phyloP scores from a whole-genome alignment of 495 filamentous ascomycete species.

The Terfezia claveryi region DNA sequence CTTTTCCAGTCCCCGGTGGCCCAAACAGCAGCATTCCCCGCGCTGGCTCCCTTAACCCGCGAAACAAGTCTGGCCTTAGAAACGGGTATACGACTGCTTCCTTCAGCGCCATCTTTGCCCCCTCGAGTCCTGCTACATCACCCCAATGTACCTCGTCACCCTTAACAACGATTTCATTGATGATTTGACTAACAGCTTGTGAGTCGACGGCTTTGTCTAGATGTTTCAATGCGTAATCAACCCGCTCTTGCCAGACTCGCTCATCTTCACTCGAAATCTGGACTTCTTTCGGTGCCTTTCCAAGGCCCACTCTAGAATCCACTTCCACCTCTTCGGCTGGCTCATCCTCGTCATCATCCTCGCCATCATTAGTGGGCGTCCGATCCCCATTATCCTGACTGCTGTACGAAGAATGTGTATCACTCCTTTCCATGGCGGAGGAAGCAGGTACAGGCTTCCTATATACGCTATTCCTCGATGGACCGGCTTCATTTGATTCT shows the following conservation, averaged over 20 bases:
- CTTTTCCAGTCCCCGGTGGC: slow-evolving; percentile 63
- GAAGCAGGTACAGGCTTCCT: too few species aligned
- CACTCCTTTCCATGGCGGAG: too few species aligned
- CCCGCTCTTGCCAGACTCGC: slow-evolving; percentile 25
- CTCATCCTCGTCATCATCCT: background rate
- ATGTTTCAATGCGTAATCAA: slow-evolving; percentile 46
- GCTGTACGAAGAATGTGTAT: too few species aligned
- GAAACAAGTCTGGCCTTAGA: slow-evolving; percentile 84
- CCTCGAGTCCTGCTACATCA: slow-evolving; percentile 77
- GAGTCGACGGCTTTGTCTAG: slow-evolving; percentile 64
- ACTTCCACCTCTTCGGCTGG: background rate
- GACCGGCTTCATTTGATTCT: too few species aligned
- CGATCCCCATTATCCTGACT: too few species aligned
- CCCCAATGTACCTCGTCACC: slow-evolving; percentile 92
- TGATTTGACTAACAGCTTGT: slow-evolving; percentile 63
- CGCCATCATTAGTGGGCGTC: background rate
- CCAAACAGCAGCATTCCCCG: slow-evolving; percentile 93
- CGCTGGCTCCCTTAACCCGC: slow-evolving; percentile 82
- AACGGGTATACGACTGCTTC: slow-evolving; percentile 97
- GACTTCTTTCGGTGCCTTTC: too few species aligned
- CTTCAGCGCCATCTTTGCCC: slow-evolving; percentile 78
- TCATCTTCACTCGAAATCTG: background rate
- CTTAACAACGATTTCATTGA: slow-evolving; percentile 88
- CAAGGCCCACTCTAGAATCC: background rate
- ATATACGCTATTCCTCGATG: too few species aligned